Conservation (phyloP, 352 stramenopile species). For the Globisporangium carolinianum region DNA sequence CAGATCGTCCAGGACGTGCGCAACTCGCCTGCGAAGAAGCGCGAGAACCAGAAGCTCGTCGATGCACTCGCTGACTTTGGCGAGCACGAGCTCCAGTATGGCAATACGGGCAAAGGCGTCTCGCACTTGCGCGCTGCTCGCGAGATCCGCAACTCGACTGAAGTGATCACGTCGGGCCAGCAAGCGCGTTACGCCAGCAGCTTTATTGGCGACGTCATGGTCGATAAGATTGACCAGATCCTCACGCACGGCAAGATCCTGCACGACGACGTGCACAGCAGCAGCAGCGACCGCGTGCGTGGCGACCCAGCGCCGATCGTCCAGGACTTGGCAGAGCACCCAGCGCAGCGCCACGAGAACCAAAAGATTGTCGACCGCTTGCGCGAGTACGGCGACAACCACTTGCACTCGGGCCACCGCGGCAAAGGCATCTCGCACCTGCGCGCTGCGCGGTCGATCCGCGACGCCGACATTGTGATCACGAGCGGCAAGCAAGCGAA, state of each 20-base stretch:
- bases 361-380: conserved; percentile 62
- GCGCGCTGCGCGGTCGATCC: conserved; percentile 53
- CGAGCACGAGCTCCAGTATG: conserved; percentile 65
- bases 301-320: conserved; percentile 65
- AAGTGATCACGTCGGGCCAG: conserved; percentile 42
- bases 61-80: conserved; percentile 58
- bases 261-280: conserved; percentile 20
- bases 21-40: conserved; percentile 29
- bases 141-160: conserved; percentile 47
- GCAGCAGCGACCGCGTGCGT: conserved; percentile 25
- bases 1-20: conserved; percentile 46
- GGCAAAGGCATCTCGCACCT: conserved; percentile 75
- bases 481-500: conserved; percentile 42
- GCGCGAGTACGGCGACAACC: conserved; percentile 63
- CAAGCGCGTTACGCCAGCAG: conserved; percentile 35
- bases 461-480: conserved; percentile 41
- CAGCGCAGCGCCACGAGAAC: conserved; percentile 50
- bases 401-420: conserved; percentile 52
- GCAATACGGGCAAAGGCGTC: conserved; percentile 62
- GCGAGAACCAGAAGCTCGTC: conserved; percentile 62
- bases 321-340: conserved; percentile 46
- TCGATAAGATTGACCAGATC: conserved; percentile 79
- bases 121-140: conserved; percentile 56
- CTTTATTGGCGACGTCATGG: conserved; percentile 62
- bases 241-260: conserved; percentile 58